Percentiles rank a stretch among this genome's conserved stretches.
phyloP scores from a whole-genome alignment of 345 rosid genomes.

The Boechera stricta region DNA sequence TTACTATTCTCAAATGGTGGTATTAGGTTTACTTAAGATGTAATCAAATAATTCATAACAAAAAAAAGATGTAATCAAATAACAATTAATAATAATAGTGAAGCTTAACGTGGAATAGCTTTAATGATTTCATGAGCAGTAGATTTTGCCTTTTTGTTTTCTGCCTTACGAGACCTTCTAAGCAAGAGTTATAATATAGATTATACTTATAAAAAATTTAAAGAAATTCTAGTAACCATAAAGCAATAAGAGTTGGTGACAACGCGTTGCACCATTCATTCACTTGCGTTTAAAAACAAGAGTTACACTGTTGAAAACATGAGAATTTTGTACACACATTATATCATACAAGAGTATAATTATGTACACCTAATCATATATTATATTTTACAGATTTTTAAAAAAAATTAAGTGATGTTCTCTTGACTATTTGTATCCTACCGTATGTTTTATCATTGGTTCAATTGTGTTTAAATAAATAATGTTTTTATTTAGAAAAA shows the following conservation, averaged over 20 bases:
- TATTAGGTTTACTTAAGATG: conserved; percentile 26
- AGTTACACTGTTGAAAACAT: not conserved
- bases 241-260: conserved; percentile 21
- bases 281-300: not conserved
- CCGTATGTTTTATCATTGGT: too few relatives aligned
- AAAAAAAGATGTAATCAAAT: not conserved
- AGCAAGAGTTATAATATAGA: conserved; percentile 6
- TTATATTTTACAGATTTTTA: too few relatives aligned
- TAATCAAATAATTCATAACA: not conserved
- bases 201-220: not conserved
- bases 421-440: too few relatives aligned
- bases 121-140: not conserved
- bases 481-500: too few relatives aligned
- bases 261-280: not conserved
- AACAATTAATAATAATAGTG: not conserved
- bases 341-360: too few relatives aligned
- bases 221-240: not conserved
- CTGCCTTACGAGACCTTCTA: conserved; percentile 23
- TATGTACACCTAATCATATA: too few relatives aligned
- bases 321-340: not conserved
- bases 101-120: conserved; percentile 15
- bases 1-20: not conserved
- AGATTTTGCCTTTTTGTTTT: conserved; percentile 22
- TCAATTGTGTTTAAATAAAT: too few relatives aligned
- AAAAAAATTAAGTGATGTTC: too few relatives aligned